Conservation (phyloP, 164 flowering plant species). For the Nymphaea thermarum region DNA sequence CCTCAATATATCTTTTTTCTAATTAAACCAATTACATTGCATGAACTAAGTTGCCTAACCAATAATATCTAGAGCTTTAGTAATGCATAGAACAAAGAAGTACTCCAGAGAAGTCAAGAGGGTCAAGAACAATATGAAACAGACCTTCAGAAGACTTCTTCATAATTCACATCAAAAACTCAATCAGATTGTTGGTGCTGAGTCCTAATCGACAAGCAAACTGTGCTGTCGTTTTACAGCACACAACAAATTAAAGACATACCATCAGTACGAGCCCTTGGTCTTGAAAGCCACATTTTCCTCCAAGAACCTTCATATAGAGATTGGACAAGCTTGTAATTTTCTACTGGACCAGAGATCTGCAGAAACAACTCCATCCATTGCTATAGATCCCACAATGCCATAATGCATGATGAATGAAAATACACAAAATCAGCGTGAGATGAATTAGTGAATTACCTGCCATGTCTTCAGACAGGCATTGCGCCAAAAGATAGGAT, state of each 20-base stretch:
- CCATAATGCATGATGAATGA: background rate
- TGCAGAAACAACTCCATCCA: constrained; percentile 19
- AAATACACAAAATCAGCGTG: background rate
- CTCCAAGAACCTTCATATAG: constrained; percentile 86
- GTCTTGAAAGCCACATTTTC: constrained; percentile 95
- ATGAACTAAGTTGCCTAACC: too few relatives aligned
- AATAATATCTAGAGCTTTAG: too few relatives aligned
- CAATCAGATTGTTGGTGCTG: background rate
- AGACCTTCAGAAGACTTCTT: too few relatives aligned
- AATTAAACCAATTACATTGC: too few relatives aligned
- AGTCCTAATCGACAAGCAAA: background rate
- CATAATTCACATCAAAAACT: background rate
- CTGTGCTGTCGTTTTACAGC: background rate
- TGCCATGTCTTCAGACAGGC: constrained; percentile 98
- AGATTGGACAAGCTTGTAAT: constrained; percentile 65
- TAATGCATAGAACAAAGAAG: too few relatives aligned
- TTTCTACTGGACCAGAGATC: constrained; percentile 64
- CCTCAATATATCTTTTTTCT: too few relatives aligned
- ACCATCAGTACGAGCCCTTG: constrained; percentile 95
- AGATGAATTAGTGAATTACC: constrained; percentile 22
- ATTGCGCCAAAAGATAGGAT: constrained; percentile 81
- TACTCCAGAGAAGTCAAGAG: too few relatives aligned
- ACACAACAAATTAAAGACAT: constrained; percentile 4
- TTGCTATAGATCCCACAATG: background rate
- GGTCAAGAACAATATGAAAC: too few relatives aligned